Evolutionary conservation across 345 rosid genomes (phyloP), one percentile per base, ranked within the genome.

Genomic region (Erucastrum elatum): DNA sequence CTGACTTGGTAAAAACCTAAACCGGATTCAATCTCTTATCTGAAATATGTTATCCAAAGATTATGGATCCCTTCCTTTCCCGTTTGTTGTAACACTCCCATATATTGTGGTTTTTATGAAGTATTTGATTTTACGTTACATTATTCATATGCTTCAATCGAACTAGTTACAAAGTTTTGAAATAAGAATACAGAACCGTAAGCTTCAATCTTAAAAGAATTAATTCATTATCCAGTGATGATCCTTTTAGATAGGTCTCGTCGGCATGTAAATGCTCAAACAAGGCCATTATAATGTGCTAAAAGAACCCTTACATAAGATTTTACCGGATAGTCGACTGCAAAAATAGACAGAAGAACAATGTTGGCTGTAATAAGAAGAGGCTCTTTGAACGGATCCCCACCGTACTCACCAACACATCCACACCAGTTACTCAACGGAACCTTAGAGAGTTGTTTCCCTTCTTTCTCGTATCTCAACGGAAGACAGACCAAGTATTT

Each of bases 351-450:
- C 62, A 94, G 87, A 79, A 94, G 87, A 79, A 94, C 94, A 2
- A 97, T 94, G 90, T 94, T 94, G 80, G 98, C 97, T 66, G 96
- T 94, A 72, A 91, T 89, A 46, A 94, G 92, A 3, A 94, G 98
- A 49, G 96, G 98, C 81, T 94, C 98, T 77, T 94, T 94, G 90
- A 86, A 29, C 1, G 98, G 98, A 80, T 94, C 98, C 63, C 98
- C 63, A 94, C 97, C 3, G 21, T 21, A 21, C 96, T 91, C 34
- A 94, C 98, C 80, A 91, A 90, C 55, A 90, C 80, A 64, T 93
- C 98, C 35, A 93, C 80, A 69, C 81, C 78, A 35, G 98, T 91
- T 70, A 93, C 87, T 59, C 94, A 89, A 21, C 21, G 21, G 21
- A 21, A 21, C 21, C 21, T 21, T 21, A 21, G 21, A 21, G 21